Evolutionary conservation across 2,329 filamentous ascomycete species (phyloP), one percentile per base, ranked within the genome.

Genomic region (Dissoconium aciculare): DNA sequence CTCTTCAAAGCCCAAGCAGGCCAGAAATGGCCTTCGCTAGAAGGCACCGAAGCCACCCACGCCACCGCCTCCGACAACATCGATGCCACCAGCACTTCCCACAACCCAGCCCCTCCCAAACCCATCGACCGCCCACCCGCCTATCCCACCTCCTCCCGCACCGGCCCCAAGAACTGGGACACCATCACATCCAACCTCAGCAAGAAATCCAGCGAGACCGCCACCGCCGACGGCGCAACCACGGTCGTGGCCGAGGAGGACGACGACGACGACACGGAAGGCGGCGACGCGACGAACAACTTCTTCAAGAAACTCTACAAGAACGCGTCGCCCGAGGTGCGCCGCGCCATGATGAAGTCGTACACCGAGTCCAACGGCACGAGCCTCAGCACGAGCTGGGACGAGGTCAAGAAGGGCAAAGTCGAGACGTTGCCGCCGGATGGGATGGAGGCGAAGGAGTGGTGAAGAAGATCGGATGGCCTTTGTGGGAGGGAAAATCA

Each of bases 301-400:
- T 95, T 94, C 59, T 98, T 98, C 65, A 89, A 91, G 64, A 75
- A 78, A 48, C 63, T 98, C 2, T 95, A 87, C 59, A 73, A 78
- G 39, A 65, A 63, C 19, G 74, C 82, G 0, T 74, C 78, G 28
- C 71, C 76, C 0, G 87, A 98, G 45, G 81, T 82, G 35, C 74
- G 74, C 50, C 73, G 84, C 2, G 89, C 89, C 5, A 98, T 98
- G 89, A 82, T 91, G 73, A 98, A 98, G 70, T 92, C 82, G 51
- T 95, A 82, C 49, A 67, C 74, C 10, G 87, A 98, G 64, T 94
- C 85, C 55, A 89, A 91, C 44, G 89, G 89, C 4, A 98, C 89
- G 0, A 71, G 80, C 3, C 60, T 98, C 29, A 94, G 83, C 55
- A 98, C 89, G 0, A 83, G 87, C 52, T 98, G 89, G 89, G 58